Base-by-base conservation (phyloP, 441 rosid species). In the Euphorbia corollata region DNA sequence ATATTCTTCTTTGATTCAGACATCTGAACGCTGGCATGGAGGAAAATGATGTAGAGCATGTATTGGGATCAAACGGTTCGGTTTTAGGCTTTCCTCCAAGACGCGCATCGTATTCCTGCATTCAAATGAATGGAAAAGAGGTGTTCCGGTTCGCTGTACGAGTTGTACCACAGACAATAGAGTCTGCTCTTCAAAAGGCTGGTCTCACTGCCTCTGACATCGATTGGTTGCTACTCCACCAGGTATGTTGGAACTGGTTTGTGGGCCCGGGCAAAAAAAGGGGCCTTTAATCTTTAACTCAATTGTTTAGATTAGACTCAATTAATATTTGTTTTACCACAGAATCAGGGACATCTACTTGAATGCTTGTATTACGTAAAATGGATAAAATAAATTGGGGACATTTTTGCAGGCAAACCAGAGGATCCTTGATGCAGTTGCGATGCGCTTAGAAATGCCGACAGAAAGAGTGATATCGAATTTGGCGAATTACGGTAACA, bases 151-250 rank as follows among this genome's bases (percentile, higher is more conserved):
- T 94, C 80, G 99, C 96, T 8, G 88, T 81, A 22, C 85, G 81
- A 77, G 79, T 81, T 56, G 97, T 94, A 70, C 99, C 99, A 16
- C 92, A 87, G 71, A 78, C 97, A 27, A 84, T 94, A 12, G 96
- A 87, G 69, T 63, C 77, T 75, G 85, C 99, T 73, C 85, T 93
- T 48, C 68, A 70, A 73, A 91, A 87, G 74, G 96, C 97, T 3
- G 95, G 96, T 65, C 89, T 93, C 30, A 69, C 77, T 23, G 80
- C 79, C 63, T 85, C 97, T 19, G 78, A 66, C 78, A 79, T 93
- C 6, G 96, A 90, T 57, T 93, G 98, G 98, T 84, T 90, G 63
- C 85, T 93, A 74, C 97, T 93, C 67, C 99, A 85, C 78, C 99
- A 91, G 97, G 96, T 50, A 50, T 18, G 38, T 89, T 78, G 70